A percentile compares a stretch with the other conserved stretches of the same genome.
These are phyloP conservation scores for Epichloe sylvatica DNA, from an alignment of 2,329 filamentous ascomycete genomes.

Conservation along the genomic window DNA sequence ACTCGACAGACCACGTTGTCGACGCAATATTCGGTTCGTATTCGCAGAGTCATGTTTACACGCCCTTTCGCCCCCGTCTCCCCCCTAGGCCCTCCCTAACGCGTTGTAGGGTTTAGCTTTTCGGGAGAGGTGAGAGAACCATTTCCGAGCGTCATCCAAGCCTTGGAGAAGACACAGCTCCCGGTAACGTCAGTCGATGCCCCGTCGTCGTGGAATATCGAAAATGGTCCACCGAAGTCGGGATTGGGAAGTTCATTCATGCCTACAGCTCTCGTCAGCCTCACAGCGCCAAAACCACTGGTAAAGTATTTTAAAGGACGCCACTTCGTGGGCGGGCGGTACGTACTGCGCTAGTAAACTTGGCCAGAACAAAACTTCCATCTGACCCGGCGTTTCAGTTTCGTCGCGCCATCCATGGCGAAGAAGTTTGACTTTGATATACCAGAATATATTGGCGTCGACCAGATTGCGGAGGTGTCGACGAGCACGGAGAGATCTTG, in stretches of 20 bases:
- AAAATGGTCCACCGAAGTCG: constrained; percentile 67
- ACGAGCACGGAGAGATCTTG: constrained; percentile 38
- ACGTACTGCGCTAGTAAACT: constrained; percentile 16
- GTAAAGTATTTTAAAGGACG: constrained; percentile 71
- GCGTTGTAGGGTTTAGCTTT: constrained; percentile 68
- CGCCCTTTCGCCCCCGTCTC: neutral
- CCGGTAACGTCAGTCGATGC: constrained; percentile 84
- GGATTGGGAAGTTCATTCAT: constrained; percentile 70
- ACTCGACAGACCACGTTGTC: constrained; percentile 63
- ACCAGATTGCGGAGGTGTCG: constrained; percentile 73
- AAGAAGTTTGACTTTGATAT: constrained; percentile 77
- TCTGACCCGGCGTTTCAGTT: constrained; percentile 34
- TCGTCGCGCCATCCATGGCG: constrained; percentile 63
- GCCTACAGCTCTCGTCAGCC: constrained; percentile 66
- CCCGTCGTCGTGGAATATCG: constrained; percentile 89
- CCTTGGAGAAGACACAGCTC: constrained; percentile 56
- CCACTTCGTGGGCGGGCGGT: constrained; percentile 84
- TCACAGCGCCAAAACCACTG: constrained; percentile 88
- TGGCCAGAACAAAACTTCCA: neutral
- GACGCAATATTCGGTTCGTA: constrained; percentile 79
- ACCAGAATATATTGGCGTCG: constrained; percentile 69
- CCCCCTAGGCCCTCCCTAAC: neutral
- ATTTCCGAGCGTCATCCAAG: constrained; percentile 67
- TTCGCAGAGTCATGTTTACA: neutral
- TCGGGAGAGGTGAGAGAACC: constrained; percentile 84